A percentile compares a stretch with the other conserved stretches of the same genome.
Conservation (phyloP, 306 rosid species). For the Cicer bijugum region DNA sequence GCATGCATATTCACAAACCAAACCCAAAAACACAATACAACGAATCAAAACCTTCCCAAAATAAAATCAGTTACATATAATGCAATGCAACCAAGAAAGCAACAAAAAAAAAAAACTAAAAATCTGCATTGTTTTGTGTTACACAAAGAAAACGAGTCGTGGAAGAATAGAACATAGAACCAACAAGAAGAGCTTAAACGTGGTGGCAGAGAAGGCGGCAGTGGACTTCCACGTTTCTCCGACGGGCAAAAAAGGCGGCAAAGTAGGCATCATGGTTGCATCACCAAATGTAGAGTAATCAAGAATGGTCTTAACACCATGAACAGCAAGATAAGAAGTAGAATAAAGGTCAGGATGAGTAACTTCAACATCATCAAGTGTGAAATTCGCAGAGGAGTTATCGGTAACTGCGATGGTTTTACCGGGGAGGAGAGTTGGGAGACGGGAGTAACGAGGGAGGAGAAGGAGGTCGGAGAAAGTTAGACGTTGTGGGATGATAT, state of each 20-base stretch:
- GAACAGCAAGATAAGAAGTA: conserved; percentile 57
- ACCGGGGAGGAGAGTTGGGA: conserved; percentile 74
- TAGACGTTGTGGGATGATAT: conserved; percentile 77
- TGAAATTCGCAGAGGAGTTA: conserved; percentile 56
- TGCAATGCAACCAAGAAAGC: conserved; percentile 11
- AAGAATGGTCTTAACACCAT: conserved; percentile 54
- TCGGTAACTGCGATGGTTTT: conserved; percentile 59
- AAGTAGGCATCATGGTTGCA: not conserved
- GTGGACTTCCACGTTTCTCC: not conserved
- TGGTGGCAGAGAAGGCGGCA: not conserved
- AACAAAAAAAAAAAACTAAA: not conserved
- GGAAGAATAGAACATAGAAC: conserved; percentile 13
- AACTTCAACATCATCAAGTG: conserved; percentile 50
- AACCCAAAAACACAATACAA: not conserved
- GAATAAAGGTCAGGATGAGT: conserved; percentile 61
- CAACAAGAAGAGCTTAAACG: not conserved
- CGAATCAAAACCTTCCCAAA: not conserved
- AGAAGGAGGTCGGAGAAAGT: conserved; percentile 67
- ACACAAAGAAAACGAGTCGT: conserved; percentile 6
- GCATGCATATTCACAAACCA: not conserved
- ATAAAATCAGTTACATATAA: not conserved
- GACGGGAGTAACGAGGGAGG: conserved; percentile 51
- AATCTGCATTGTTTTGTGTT: not conserved
- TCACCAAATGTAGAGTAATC: conserved; percentile 58
- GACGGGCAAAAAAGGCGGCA: conserved; percentile 8